phyloP scores from a whole-genome alignment of 2,329 filamentous ascomycete species.

The Sclerotinia borealis region DNA sequence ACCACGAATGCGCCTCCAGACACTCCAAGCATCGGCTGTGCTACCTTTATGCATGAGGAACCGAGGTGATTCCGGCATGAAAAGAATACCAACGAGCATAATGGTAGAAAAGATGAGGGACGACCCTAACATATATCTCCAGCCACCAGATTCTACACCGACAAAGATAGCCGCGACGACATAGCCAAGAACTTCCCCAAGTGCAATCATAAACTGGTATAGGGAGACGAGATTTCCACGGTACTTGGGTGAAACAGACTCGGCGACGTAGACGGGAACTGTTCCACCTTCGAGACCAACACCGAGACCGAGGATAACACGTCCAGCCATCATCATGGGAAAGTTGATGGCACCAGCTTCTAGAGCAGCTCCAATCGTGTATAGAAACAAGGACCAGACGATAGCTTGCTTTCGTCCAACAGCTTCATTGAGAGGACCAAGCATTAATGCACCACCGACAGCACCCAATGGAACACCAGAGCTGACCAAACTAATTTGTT shows the following conservation, averaged over 20 bases:
- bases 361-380: constrained; percentile 63
- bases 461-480: constrained; percentile 67
- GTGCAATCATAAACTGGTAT: constrained; percentile 71
- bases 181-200: constrained; percentile 69
- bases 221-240: constrained; percentile 68
- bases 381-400: constrained; percentile 61
- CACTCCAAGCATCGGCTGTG: constrained; percentile 54
- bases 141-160: constrained; percentile 56
- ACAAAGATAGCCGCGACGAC: constrained; percentile 68
- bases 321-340: constrained; percentile 63
- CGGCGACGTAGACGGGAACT: constrained; percentile 68
- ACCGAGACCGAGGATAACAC: constrained; percentile 63
- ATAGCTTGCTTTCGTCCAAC: constrained; percentile 63
- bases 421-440: constrained; percentile 61
- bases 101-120: constrained; percentile 64
- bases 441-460: constrained; percentile 61
- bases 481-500: constrained; percentile 61
- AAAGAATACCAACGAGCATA: constrained; percentile 59
- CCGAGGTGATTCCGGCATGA: constrained; percentile 64
- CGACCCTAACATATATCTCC: constrained; percentile 68
- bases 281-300: constrained; percentile 70
- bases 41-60: constrained; percentile 64
- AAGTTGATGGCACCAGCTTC: constrained; percentile 63
- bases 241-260: constrained; percentile 60
- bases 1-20: constrained; percentile 69